Conservation (phyloP, 805 yeast species). For the Candida tibetensis region DNA sequence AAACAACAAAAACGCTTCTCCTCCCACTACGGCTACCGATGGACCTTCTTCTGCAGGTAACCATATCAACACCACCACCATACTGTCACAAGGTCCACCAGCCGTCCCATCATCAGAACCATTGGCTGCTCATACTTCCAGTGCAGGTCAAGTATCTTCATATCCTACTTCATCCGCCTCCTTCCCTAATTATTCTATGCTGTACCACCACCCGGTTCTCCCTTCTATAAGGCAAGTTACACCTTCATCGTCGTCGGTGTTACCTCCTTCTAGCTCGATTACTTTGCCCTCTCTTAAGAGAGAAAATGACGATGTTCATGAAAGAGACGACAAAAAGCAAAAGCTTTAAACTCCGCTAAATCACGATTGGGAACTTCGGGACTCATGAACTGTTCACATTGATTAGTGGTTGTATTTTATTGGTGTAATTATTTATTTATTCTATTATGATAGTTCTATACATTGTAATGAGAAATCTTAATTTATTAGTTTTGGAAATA, state of each 20-base stretch:
- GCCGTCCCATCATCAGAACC: slow-evolving; percentile 3
- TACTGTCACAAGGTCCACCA: slow-evolving; percentile 4
- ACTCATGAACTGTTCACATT: slow-evolving; percentile 1
- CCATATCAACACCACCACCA: not conserved
- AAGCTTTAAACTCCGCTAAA: not conserved
- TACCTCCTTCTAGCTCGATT: slow-evolving; percentile 8
- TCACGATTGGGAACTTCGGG: slow-evolving; percentile 1
- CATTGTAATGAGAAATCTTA: not conserved
- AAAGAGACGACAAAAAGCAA: slow-evolving; percentile 8
- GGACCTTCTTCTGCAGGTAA: not conserved
- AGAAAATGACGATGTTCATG: slow-evolving; percentile 17
- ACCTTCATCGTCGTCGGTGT: not conserved
- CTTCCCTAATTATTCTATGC: not conserved
- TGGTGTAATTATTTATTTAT: not conserved
- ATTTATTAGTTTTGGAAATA: slow-evolving; percentile 1
- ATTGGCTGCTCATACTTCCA: not conserved
- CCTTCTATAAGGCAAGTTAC: slow-evolving; percentile 7
- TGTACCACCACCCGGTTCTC: slow-evolving; percentile 6
- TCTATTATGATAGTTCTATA: slow-evolving; percentile 3
- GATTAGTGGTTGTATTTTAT: not conserved
- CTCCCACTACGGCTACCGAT: not conserved
- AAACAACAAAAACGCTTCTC: slow-evolving; percentile 12
- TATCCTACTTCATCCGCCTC: not conserved
- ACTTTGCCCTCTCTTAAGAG: slow-evolving; percentile 22
- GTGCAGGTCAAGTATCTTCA: not conserved